Base-by-base conservation (phyloP, 352 stramenopile species). In the Phytophthora quininea region DNA sequence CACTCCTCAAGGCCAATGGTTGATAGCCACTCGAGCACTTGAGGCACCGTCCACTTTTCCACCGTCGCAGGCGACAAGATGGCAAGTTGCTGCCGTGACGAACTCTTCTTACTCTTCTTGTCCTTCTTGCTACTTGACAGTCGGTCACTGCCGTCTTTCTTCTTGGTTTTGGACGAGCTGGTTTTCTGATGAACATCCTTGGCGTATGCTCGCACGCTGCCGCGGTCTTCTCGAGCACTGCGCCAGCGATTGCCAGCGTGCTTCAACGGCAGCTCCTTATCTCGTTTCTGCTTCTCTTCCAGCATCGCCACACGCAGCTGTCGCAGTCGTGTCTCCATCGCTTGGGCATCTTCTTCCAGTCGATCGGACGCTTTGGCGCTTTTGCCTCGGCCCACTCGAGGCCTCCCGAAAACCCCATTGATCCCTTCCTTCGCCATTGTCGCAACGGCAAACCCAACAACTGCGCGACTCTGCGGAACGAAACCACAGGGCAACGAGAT, bases 241-340 rank as follows among this genome's bases (percentile, higher is more conserved):
- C 86, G 81, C 86, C 86, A 95, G 19, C 86, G 76, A 40, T 76
- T 91, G 4, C 86, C 86, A 30, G 72, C 76, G 29, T 92, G 83
- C 57, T 92, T 92, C 11, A 73, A 58, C 0, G 84, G 81, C 1
- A 81, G 58, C 24, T 89, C 73, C 32, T 67, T 69, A 32, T 92
- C 79, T 14, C 84, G 70, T 45, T 79, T 82, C 52, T 87, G 64
- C 54, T 91, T 90, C 49, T 95, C 83, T 52, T 92, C 77, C 3
- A 80, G 59, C 80, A 93, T 86, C 12, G 74, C 80, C 51, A 88
- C 49, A 5, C 74, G 73, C 11, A 95, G 54, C 46, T 89, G 79
- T 1, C 70, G 60, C 38, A 95, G 65, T 9, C 85, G 84, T 52
- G 75, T 70, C 46, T 92, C 86, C 86, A 95, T 95, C 10, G 68